These are phyloP conservation scores for Microsporum audouinii DNA, from an alignment of 2,329 filamentous ascomycete species.

Conservation along the genomic window DNA sequence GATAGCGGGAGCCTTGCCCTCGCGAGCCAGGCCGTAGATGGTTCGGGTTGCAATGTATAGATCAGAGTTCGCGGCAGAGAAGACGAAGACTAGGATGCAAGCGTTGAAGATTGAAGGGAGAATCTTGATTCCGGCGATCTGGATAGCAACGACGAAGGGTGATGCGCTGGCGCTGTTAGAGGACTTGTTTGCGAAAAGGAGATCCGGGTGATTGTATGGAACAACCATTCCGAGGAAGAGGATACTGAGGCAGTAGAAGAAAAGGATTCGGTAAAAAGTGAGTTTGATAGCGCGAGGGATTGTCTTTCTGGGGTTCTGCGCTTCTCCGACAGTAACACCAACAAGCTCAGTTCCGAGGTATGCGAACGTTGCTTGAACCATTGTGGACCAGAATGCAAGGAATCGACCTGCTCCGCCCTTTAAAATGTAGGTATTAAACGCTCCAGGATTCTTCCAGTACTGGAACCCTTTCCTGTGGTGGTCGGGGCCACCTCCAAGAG, in stretches of 20 bases:
- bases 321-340: conserved; percentile 46
- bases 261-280: conserved; percentile 44
- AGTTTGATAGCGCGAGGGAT: conserved; percentile 45
- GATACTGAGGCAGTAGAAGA: conserved; percentile 48
- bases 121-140: conserved; percentile 53
- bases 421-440: conserved; percentile 41
- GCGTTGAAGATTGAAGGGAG: conserved; percentile 66
- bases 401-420: conserved; percentile 43
- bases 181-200: conserved; percentile 43
- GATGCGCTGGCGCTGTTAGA: conserved; percentile 47
- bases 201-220: conserved; percentile 52
- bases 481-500: conserved; percentile 54
- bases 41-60: conserved; percentile 56
- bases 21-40: conserved; percentile 64
- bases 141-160: conserved; percentile 62
- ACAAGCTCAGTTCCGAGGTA: conserved; percentile 39
- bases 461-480: conserved; percentile 52
- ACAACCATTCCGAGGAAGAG: conserved; percentile 51
- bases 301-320: conserved; percentile 40
- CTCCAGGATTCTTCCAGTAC: conserved; percentile 54
- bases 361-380: conserved; percentile 32
- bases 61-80: conserved; percentile 57
- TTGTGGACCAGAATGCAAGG: conserved; percentile 52
- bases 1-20: conserved; percentile 60
- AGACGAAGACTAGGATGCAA: conserved; percentile 60